A percentile compares a stretch with the other conserved stretches of the same genome.
Evolutionary conservation across 2,329 filamentous ascomycete genomes (phyloP).

Genomic region (Arthroderma uncinatum): DNA sequence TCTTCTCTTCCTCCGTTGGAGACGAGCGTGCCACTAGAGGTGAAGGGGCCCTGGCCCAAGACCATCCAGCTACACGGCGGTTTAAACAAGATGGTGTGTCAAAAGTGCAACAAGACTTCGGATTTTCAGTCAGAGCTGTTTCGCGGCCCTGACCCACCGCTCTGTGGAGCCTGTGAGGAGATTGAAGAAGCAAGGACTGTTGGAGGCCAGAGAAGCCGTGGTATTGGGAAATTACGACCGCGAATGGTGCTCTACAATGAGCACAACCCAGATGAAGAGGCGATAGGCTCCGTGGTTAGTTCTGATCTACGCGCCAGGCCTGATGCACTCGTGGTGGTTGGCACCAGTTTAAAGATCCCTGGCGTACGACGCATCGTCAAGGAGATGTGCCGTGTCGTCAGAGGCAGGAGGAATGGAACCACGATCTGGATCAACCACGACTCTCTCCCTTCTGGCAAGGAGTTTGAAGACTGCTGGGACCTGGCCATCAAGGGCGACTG

Average conservation of each 20-base stretch:
- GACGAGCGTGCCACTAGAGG: constrained; percentile 68
- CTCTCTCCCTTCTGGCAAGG: constrained; percentile 65
- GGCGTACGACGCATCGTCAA: constrained; percentile 81
- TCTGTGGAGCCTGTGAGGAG: constrained; percentile 62
- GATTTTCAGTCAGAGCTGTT: constrained; percentile 72
- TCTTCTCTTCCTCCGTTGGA: constrained; percentile 67
- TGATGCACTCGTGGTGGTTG: constrained; percentile 87
- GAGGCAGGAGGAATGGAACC: constrained; percentile 64
- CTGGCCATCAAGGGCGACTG: constrained; percentile 76
- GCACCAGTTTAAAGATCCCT: constrained; percentile 89
- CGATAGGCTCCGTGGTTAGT: constrained; percentile 81
- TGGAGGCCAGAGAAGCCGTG: constrained; percentile 82
- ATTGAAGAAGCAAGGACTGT: constrained; percentile 65
- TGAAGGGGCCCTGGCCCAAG: constrained; percentile 82
- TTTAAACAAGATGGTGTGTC: constrained; percentile 91
- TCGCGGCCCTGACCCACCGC: constrained; percentile 68
- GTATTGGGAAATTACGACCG: constrained; percentile 77
- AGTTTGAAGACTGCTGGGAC: constrained; percentile 90
- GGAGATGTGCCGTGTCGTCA: constrained; percentile 80
- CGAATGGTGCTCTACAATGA: constrained; percentile 97
- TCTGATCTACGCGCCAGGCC: constrained; percentile 76
- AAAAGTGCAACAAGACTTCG: constrained; percentile 70
- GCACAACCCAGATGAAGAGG: constrained; percentile 89
- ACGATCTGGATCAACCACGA: constrained; percentile 94
- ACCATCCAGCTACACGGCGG: constrained; percentile 92